Evolutionary conservation across 805 yeast species (phyloP).

Genomic region (Candida khao-thaluensis): DNA sequence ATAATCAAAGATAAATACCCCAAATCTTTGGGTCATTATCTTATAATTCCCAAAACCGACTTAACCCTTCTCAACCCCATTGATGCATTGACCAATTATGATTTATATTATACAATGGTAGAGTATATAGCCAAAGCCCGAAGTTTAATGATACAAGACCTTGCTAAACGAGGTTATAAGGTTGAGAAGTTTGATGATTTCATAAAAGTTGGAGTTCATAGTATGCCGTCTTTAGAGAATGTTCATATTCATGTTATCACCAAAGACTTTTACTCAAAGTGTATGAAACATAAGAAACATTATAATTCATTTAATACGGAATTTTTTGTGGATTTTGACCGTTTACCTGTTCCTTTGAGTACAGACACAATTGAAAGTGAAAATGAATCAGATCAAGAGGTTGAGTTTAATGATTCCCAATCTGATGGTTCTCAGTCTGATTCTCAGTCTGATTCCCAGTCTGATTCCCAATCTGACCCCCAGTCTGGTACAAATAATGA

Average conservation of each 20-base stretch:
- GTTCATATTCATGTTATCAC: conserved; percentile 75
- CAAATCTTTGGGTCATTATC: conserved; percentile 58
- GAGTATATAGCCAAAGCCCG: conserved; percentile 40
- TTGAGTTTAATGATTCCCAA: conserved; percentile 2
- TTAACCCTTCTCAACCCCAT: conserved; percentile 45
- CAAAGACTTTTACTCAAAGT: conserved; percentile 53
- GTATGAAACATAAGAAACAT: conserved; percentile 61
- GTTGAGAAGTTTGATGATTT: conserved; percentile 13
- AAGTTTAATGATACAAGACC: conserved; percentile 27
- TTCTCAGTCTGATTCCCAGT: neutral
- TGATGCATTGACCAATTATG: conserved; percentile 40
- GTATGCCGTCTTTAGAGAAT: conserved; percentile 67
- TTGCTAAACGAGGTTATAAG: conserved; percentile 14
- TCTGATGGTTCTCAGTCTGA: neutral
- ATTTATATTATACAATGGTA: conserved; percentile 25
- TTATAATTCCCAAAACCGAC: conserved; percentile 59
- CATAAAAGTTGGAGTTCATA: conserved; percentile 63
- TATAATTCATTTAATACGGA: conserved; percentile 67
- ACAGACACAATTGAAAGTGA: neutral
- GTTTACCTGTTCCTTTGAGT: conserved; percentile 22
- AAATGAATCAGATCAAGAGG: neutral
- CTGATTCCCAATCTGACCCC: neutral
- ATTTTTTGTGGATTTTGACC: conserved; percentile 60
- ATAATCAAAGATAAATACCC: conserved; percentile 63
- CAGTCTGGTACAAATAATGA: neutral